phyloP scores from a whole-genome alignment of 805 yeast genomes.

The Saccharomycopsis malanga region DNA sequence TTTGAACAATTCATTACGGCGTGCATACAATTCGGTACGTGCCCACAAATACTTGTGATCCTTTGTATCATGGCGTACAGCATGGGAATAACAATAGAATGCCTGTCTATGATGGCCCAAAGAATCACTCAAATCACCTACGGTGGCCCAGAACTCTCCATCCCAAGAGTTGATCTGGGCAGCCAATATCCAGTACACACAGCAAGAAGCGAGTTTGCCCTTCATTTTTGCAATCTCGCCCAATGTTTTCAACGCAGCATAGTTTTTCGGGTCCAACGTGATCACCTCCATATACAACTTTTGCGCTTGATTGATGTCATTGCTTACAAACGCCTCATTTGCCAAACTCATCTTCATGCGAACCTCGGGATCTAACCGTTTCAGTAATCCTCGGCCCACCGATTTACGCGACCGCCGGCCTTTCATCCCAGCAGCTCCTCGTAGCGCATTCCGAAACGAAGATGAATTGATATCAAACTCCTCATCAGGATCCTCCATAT shows the following conservation, averaged over 20 bases:
- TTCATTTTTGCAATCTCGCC: conserved; percentile 75
- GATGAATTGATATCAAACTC: conserved; percentile 29
- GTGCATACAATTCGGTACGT: conserved; percentile 60
- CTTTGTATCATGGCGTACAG: conserved; percentile 36
- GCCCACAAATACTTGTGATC: conserved; percentile 53
- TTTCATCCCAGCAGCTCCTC: conserved; percentile 59
- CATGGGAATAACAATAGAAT: conserved; percentile 66
- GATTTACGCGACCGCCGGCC: conserved; percentile 28
- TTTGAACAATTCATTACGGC: conserved; percentile 57
- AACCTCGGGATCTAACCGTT: conserved; percentile 66
- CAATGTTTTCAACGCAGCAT: conserved; percentile 77
- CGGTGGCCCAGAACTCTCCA: conserved; percentile 67
- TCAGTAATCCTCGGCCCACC: conserved; percentile 24
- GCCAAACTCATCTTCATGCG: conserved; percentile 60
- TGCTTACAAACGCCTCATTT: conserved; percentile 69
- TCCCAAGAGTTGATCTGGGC: conserved; percentile 74
- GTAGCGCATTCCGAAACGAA: conserved; percentile 50
- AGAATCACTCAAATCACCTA: conserved; percentile 61
- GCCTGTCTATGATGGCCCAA: conserved; percentile 72
- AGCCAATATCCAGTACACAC: conserved; percentile 76
- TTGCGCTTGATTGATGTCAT: conserved; percentile 54
- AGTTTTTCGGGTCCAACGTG: conserved; percentile 67
- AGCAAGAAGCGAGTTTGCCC: conserved; percentile 62
- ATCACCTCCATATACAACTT: conserved; percentile 61
- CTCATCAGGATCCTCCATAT: conserved; percentile 27